Percentiles rank a stretch among this genome's conserved stretches.
These are phyloP conservation scores for Morella rubra DNA, from an alignment of 306 rosid genomes.

Conservation along the genomic window DNA sequence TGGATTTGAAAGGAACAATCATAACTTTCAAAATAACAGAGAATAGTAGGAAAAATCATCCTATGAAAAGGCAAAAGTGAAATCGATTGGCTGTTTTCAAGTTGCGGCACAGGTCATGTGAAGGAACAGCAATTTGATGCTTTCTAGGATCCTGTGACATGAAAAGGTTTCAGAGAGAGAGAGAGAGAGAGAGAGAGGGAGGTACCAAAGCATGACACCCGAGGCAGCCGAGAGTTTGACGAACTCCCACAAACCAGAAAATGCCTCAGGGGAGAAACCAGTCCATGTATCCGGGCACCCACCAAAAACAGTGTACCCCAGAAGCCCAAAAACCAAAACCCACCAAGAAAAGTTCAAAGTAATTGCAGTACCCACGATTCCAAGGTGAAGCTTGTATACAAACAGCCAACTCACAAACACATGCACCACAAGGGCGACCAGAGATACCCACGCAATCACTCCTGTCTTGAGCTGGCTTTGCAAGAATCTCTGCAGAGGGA, in stretches of 20 bases:
- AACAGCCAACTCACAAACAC: slow-evolving; percentile 59
- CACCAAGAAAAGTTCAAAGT: slow-evolving; percentile 66
- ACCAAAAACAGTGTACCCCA: slow-evolving; percentile 47
- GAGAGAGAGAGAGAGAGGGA: background rate
- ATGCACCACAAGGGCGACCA: slow-evolving; percentile 46
- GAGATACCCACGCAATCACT: slow-evolving; percentile 49
- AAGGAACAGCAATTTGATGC: background rate
- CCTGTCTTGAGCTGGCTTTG: slow-evolving; percentile 59
- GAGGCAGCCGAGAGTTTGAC: slow-evolving; percentile 67
- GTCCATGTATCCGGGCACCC: slow-evolving; percentile 73
- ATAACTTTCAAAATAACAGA: background rate
- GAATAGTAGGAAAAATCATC: background rate
- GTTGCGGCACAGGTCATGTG: background rate
- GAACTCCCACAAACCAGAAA: slow-evolving; percentile 80
- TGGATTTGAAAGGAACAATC: background rate
- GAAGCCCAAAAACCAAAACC: slow-evolving; percentile 51
- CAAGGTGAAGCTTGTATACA: slow-evolving; percentile 49
- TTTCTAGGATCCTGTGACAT: background rate
- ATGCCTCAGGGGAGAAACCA: slow-evolving; percentile 77
- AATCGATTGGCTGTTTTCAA: background rate
- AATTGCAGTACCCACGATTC: slow-evolving; percentile 57
- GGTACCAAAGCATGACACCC: slow-evolving; percentile 81
- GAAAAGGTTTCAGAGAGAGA: background rate
- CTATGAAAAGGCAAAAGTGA: background rate
- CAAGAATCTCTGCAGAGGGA: slow-evolving; percentile 62